These are phyloP conservation scores for Bruguiera parviflora DNA, from an alignment of 345 rosid genomes.

Conservation along the genomic window DNA sequence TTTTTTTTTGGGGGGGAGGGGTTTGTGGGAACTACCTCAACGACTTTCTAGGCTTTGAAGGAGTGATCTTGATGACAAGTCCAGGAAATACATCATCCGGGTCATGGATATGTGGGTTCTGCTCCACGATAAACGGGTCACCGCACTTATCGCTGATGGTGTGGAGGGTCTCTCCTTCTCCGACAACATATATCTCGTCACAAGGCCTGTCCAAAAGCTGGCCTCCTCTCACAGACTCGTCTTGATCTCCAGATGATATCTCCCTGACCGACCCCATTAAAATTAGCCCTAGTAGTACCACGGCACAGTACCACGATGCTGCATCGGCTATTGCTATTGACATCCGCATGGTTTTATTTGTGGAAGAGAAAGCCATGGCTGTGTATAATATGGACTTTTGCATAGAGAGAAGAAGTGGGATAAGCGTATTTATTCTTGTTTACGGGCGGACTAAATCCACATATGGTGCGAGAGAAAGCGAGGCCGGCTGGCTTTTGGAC, in stretches of 20 bases:
- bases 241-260: background rate
- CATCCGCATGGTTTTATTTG: conserved; percentile 24
- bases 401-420: background rate
- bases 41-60: conserved; percentile 29
- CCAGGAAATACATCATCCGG: conserved; percentile 85
- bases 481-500: background rate
- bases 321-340: conserved; percentile 36
- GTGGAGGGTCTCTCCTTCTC: conserved; percentile 79
- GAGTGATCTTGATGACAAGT: conserved; percentile 65
- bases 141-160: conserved; percentile 75
- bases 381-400: background rate
- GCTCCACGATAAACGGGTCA: conserved; percentile 74
- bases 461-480: background rate
- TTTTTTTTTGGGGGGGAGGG: background rate
- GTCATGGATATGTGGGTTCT: conserved; percentile 78
- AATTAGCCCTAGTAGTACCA: conserved; percentile 44
- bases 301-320: conserved; percentile 64
- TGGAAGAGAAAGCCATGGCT: conserved; percentile 17
- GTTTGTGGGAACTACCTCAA: conserved; percentile 17
- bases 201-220: conserved; percentile 46
- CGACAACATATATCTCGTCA: conserved; percentile 68
- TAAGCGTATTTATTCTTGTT: background rate
- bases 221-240: conserved; percentile 39
- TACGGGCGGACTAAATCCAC: background rate
- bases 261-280: conserved; percentile 48